These are phyloP conservation scores for Chaetomidium leptoderma DNA, from an alignment of 495 filamentous ascomycete genomes.

Conservation along the genomic window DNA sequence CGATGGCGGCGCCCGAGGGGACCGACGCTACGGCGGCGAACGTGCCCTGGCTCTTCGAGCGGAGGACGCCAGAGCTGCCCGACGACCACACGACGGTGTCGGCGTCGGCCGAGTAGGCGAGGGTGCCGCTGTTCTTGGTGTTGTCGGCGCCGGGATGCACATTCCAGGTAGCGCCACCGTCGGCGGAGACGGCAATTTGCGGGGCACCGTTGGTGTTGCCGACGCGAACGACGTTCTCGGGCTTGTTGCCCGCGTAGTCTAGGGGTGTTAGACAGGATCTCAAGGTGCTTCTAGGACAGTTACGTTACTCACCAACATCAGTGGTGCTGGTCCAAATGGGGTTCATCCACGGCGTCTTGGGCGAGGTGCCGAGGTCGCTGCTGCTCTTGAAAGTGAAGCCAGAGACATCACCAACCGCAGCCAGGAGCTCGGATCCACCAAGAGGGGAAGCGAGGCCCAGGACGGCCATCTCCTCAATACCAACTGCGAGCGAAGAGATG, in stretches of 20 bases:
- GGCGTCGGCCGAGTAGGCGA: conserved; percentile 51
- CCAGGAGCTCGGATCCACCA: conserved; percentile 51
- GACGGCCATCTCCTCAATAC: conserved; percentile 57
- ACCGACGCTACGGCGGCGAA: conserved; percentile 46
- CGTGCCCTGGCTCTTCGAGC: conserved; percentile 38
- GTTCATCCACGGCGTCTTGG: conserved; percentile 45
- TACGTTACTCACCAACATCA: conserved; percentile 36
- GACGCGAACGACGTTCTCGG: conserved; percentile 51
- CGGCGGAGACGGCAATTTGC: conserved; percentile 40
- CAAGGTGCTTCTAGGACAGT: background rate
- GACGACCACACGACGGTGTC: conserved; percentile 51
- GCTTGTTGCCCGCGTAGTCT: conserved; percentile 55
- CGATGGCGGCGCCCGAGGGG: conserved; percentile 45
- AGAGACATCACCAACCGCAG: conserved; percentile 55
- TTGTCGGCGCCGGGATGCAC: conserved; percentile 44
- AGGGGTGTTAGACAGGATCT: conserved; percentile 6
- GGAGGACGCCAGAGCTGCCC: conserved; percentile 36
- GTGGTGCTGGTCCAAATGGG: conserved; percentile 48
- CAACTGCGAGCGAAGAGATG: conserved; percentile 51
- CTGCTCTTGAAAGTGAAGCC: conserved; percentile 49
- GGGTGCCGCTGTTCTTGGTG: conserved; percentile 41
- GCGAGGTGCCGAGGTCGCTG: conserved; percentile 44
- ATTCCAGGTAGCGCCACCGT: conserved; percentile 47
- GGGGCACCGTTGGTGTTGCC: conserved; percentile 44
- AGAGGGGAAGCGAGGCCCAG: conserved; percentile 49